Base-by-base conservation (phyloP, 108 stramenopile species). In the Parmales sp. region DNA sequence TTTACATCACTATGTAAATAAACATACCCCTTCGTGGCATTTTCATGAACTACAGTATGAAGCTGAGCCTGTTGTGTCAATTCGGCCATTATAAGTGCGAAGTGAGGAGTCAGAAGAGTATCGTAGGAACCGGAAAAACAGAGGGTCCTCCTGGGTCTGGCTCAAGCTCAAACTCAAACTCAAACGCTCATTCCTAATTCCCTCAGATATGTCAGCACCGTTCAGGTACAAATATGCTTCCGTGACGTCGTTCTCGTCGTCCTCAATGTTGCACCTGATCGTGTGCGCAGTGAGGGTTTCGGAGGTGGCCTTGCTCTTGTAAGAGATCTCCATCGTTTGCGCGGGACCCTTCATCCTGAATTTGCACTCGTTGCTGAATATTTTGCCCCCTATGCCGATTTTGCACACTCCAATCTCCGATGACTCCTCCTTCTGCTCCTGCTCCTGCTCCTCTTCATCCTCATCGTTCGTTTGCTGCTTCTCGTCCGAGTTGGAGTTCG, bases 71-170 rank as follows among this genome's bases (percentile, higher is more conserved):
- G n/a, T n/a, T n/a, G n/a, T n/a, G n/a, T n/a, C n/a, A n/a, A n/a
- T n/a, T n/a, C n/a, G n/a, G n/a, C n/a, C n/a, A n/a, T n/a, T n/a
- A n/a, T n/a, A n/a, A n/a, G n/a, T n/a, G n/a, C n/a, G n/a, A n/a
- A n/a, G n/a, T n/a, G n/a, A n/a, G n/a, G n/a, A n/a, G n/a, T n/a
- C n/a, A n/a, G n/a, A n/a, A n/a, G n/a, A n/a, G n/a, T n/a, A n/a
- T n/a, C 72, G 63, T 49, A 86, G 70, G 1, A 76, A 69, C 48
- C 83, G 51, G n/a, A 86, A 72, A 9, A 63, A 65, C 63, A 80
- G 67, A n/a, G n/a, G n/a, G n/a, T n/a, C n/a, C n/a, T 38, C 44
- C 60, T 2, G 72, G 65, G 1, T 68, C 68, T 5, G 70, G 39
- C 25, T 86, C 77, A 25, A 79, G 70, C 1, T 45, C 65, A 38